Evolutionary conservation across 108 stramenopile species (phyloP), one percentile per base, ranked within the genome.

Genomic region (Epithemia pelagica): DNA sequence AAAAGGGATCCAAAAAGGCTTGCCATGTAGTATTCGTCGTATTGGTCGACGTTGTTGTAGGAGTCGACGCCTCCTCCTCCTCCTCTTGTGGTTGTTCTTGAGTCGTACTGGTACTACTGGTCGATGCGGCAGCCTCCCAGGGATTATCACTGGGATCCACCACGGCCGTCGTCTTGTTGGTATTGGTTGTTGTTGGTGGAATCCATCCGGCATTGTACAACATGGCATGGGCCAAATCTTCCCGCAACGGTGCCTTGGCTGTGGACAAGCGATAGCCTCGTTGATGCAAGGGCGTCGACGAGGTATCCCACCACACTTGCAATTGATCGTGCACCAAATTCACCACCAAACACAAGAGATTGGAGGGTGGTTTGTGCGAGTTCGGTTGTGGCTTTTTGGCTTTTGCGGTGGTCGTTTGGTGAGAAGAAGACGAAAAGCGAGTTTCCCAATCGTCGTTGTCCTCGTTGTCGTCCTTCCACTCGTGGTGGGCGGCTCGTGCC

Each of bases 171-270:
- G 58, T 20, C 22, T 46, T 46, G 37, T 46, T 46, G 5, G 37
- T 46, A 10, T 46, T 46, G 5, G n/a, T 28, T 60, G 24, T 37
- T 74, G 54, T 10, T 68, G 68, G 21, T 7, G 82, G 82, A 30
- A 61, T 71, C 73, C 81, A 79, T 10, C 83, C 85, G 29, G 80
- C 72, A 20, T 73, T 22, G 54, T 77, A 66, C 51, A 88, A 71
- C 63, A 91, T 73, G 23, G 87, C 79, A 70, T 65, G 87, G 0
- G 87, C 90, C 57, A 91, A 61, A 65, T 91, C 90, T 74, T 91
- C 90, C 54, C 90, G 81, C 29, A 91, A 65, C 19, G 90, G 90
- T 46, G 90, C 90, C 67, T 85, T 88, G 56, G 67, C 68, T 21
- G 80, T 75, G 52, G 84, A 52, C 56, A 82, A 62, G 46, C 87